Base-by-base conservation (phyloP, 179 eudicot genomes). In the Amaranthus tricolor region DNA sequence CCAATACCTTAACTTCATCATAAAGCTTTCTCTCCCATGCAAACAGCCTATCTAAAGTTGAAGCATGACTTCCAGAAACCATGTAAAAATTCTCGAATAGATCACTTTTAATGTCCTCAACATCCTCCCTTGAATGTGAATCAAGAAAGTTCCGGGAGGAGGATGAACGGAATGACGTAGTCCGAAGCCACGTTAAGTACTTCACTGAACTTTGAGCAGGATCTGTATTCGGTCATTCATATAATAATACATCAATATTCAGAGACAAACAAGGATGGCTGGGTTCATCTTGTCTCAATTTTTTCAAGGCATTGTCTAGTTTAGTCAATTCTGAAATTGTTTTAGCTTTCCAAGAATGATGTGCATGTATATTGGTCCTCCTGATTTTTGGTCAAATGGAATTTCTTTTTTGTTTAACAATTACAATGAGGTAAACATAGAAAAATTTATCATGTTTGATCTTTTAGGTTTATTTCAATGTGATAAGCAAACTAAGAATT, bases 1-100 rank as follows among this genome's bases (percentile, higher is more conserved):
- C 64, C 73, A 84, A 20, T 31, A 95, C 99, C 97, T 95, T 95
- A 55, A 95, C 97, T 86, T 95, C 99, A 69, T 95, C 99, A 68
- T 89, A 90, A 44, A 95, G 93, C 85, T 92, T 95, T 83, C 81
- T 89, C 87, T 95, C 99, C 99, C 99, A 95, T 58, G 97, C 99
- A 68, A 84, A 87, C 62, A 95, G 84, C 81, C 99, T 87, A 83
- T 95, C 99, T 64, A 95, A 77, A 17, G 97, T 95, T 71, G 99
- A 95, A 66, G 96, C 99, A 81, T 95, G 99, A 76, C 97, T 90
- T 68, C 97, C 96, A 14, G 97, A 89, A 79, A 76, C 81, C 97
- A 86, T 90, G 84, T 85, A 86, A 70, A 86, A 85, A 77, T 83
- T 84, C 70, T 88, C 95, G 76, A 89, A 89, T 70, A 88, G 82